Percentiles rank a stretch among this genome's conserved stretches.
These are phyloP conservation scores for Tolypocladium paradoxum DNA, from an alignment of 2,329 filamentous ascomycete genomes.

Conservation along the genomic window DNA sequence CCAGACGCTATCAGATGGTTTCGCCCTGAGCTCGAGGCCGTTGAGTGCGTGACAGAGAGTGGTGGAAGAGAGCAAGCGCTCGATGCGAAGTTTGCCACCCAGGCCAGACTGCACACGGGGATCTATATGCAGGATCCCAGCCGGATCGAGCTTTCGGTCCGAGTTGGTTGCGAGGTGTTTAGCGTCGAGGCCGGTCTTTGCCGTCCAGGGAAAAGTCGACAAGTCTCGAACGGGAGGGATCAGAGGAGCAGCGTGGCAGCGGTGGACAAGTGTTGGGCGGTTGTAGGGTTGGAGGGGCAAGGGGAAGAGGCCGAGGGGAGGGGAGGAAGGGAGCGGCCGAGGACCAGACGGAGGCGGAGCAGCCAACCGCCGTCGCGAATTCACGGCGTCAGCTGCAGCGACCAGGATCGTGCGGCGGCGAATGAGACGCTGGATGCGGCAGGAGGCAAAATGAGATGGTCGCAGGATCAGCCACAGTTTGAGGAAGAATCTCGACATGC, in stretches of 20 bases:
- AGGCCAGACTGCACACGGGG: not conserved
- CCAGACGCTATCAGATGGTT: not conserved
- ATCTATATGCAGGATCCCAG: not conserved
- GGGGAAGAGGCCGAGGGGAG: not conserved
- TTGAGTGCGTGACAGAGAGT: not conserved
- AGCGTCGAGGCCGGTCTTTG: not conserved
- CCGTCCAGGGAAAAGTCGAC: not conserved
- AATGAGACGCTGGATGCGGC: not conserved
- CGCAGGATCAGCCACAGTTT: not conserved
- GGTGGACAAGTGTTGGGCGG: not conserved
- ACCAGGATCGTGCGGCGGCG: not conserved
- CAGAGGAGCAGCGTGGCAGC: not conserved
- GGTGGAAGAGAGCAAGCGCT: not conserved
- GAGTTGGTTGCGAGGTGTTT: not conserved
- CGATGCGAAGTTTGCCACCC: not conserved
- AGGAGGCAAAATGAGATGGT: not conserved
- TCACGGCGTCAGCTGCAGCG: too few species aligned
- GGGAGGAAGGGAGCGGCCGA: too few species aligned
- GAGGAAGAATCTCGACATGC: not conserved
- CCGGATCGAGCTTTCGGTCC: not conserved
- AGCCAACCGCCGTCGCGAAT: too few species aligned
- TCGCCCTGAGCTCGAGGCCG: not conserved
- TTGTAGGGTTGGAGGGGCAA: not conserved
- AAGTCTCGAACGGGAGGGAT: not conserved
- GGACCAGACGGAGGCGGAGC: too few species aligned